phyloP scores from a whole-genome alignment of 768 basidiomycete genomes.

The Agaricus sinodeliciosus region DNA sequence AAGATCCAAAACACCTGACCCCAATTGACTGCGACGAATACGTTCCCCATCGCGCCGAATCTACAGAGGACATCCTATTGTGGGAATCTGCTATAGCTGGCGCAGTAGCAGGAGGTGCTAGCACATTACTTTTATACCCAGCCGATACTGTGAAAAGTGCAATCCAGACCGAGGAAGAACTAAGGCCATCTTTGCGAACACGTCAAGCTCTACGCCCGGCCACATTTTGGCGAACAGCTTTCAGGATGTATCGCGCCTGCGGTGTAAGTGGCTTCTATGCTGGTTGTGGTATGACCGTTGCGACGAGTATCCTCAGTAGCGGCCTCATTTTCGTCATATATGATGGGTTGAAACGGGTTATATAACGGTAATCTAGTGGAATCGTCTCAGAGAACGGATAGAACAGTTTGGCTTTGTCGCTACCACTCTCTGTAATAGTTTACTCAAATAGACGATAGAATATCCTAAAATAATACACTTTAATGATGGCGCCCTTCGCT shows the following conservation, averaged over 20 bases:
- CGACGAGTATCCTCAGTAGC: conserved; percentile 76
- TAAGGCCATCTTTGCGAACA: conserved; percentile 28
- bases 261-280: conserved; percentile 80
- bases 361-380: conserved; percentile 3
- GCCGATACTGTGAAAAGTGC: conserved; percentile 88
- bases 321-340: conserved; percentile 90
- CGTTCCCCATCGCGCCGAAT: not conserved
- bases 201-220: conserved; percentile 22
- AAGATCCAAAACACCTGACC: conserved; percentile 17
- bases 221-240: conserved; percentile 53
- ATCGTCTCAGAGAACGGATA: no score
- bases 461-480: not conserved
- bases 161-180: conserved; percentile 85
- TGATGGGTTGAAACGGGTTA: conserved; percentile 53
- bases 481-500: not conserved
- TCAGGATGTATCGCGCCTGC: conserved; percentile 64
- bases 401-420: no score
- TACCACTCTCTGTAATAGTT: no score
- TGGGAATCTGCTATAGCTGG: conserved; percentile 80
- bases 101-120: conserved; percentile 71
- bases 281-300: conserved; percentile 84
- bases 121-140: conserved; percentile 81
- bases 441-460: not conserved
- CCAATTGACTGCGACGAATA: not conserved
- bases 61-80: conserved; percentile 31